Evolutionary conservation across 257 asterid genomes (phyloP), one percentile per base, ranked within the genome.

Genomic region (Scutellaria minor): DNA sequence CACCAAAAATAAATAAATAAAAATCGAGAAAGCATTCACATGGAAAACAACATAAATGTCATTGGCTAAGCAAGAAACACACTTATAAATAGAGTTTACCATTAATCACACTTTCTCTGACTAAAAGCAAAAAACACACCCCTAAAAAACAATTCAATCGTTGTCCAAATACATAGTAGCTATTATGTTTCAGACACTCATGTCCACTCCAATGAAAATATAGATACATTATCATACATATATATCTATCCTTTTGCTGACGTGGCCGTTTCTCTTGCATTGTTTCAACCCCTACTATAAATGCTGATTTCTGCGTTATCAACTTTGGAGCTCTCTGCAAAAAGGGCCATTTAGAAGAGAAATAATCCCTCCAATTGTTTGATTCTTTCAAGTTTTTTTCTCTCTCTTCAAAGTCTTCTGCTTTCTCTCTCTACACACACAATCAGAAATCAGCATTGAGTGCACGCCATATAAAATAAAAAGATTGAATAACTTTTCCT

Each of bases 241-340:
- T 62, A 78, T 65, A 77, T 58, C 77, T 80, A 79, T 84, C 89
- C 89, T 62, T 42, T 56, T 64, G 76, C 76, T 71, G 22, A 70
- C 74, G 85, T 85, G 89, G 69, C 67, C 65, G 40, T 40, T 68
- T 61, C 75, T 15, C 45, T 44, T 13, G 6, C n/a, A 31, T 64
- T 73, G 7, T 47, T 57, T 62, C 70, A 42, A 15, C 42, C 59
- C 62, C 27, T 70, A 14, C 11, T 74, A 74, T 53, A 74, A 79
- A 74, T 79, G 47, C 48, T 56, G 14, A n/a, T 40, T 39, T 6
- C 9, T 40, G 70, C 7, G 42, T 52, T 13, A 46, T 48, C 59
- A 40, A 31, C 64, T 18, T 60, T 50, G 8, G 11, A 37, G 4
- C 39, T 15, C 39, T 51, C 35, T 22, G 27, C 31, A 58, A 45